Evolutionary conservation across 176 grass and related monocot species (phyloP), one percentile per base, ranked within the genome.

Genomic region (Cenchrus fungigraminus): DNA sequence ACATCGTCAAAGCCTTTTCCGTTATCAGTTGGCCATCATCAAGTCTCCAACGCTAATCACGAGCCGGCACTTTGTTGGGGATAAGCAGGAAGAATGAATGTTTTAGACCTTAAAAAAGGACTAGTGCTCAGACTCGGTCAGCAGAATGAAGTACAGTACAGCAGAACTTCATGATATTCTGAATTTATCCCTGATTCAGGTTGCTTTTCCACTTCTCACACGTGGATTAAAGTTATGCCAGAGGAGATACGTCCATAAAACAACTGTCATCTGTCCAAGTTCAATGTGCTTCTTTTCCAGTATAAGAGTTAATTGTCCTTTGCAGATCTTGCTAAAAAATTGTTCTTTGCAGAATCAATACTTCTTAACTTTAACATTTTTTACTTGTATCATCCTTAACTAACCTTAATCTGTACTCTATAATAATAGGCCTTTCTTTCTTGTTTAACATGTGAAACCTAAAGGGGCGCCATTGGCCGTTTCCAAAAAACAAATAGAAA

Each of bases 1-100:
- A 89, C 88, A 45, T 63, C 78, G 88, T 89, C 88, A 82, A 82
- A 76, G 32, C 56, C 3, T 50, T 47, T 72, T 71, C 42, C 50
- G 55, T 71, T 46, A 73, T 17, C 37, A 9, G 57, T 29, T 68
- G 2, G 5, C 14, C 40, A 74, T 62, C 25, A n/a, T 3, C 31
- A 66, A 32, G 13, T 42, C 65, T 46, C 56, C 25, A 81, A 58
- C 40, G 37, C 42, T 28, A 85, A 51, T 44, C 32, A 85, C 31
- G 56, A 55, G 9, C 42, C 45, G 22, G 20, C 34, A 42, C 40
- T 75, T 9, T 40, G 55, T 62, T 10, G 5, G 16, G 46, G 2
- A 52, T 32, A 70, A 29, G 65, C 66, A 17, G 12, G 51, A 10
- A 22, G 50, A 56, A 40, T 37, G 79, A 56, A 40, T 37, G 79